Percentiles rank a stretch among this genome's conserved stretches.
Conservation (phyloP, 768 basidiomycete genomes). For the Phylloporus sp. region DNA sequence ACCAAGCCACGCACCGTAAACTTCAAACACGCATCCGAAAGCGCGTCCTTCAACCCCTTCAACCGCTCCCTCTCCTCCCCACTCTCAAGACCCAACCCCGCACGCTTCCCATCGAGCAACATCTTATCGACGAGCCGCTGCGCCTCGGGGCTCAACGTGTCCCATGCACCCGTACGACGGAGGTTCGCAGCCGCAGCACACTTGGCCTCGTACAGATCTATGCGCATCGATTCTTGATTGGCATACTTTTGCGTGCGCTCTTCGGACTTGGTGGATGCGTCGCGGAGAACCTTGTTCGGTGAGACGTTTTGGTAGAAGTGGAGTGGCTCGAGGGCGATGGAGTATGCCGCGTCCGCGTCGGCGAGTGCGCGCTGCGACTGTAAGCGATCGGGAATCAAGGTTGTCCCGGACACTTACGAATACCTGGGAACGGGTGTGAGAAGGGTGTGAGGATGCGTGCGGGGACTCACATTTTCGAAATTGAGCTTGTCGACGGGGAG, state of each 20-base stretch:
- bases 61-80: constrained; percentile 50
- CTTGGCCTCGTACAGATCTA: constrained; percentile 76
- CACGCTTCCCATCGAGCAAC: constrained; percentile 72
- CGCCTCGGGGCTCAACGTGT: constrained; percentile 60
- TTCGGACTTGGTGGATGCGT: constrained; percentile 74
- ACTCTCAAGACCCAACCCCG: constrained; percentile 70
- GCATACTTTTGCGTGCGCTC: constrained; percentile 62
- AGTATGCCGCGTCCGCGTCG: constrained; percentile 50
- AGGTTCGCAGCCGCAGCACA: constrained; percentile 64
- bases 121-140: constrained; percentile 77
- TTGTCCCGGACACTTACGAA: no score
- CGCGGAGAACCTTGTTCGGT: constrained; percentile 66
- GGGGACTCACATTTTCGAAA: constrained; percentile 57
- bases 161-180: constrained; percentile 55
- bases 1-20: constrained; percentile 59
- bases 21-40: constrained; percentile 71
- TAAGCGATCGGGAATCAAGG: no score
- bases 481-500: constrained; percentile 54
- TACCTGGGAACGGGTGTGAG: constrained; percentile 57
- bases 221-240: constrained; percentile 75
- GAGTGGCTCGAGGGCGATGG: constrained; percentile 51
- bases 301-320: constrained; percentile 83
- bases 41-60: constrained; percentile 64
- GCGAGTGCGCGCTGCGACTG: constrained; percentile 55
- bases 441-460: no score